Base-by-base conservation (phyloP, 768 basidiomycete species). In the Hysterangium stoloniferum region DNA sequence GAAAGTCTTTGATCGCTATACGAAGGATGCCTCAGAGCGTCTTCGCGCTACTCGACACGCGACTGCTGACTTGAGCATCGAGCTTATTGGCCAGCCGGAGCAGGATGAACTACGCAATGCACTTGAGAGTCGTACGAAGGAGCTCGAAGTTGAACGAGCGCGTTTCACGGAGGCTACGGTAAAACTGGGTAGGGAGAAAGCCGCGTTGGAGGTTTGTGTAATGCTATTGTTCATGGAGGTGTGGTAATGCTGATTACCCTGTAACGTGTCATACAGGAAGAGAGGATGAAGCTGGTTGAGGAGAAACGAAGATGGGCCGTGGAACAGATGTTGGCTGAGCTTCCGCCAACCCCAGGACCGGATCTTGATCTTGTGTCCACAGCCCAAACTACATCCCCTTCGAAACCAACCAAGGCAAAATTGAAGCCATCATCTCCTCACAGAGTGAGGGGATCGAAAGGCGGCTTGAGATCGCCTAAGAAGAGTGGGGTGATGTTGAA, bases 241-340 rank as follows among this genome's bases (percentile, higher is more conserved):
- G 38, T 19, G 17, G 20, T 28, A 20, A 35, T 27, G 29, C 17
- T 38, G 12, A 36, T 48, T 25, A 22, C 42, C n/a, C n/a, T n/a
- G n/a, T n/a, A 28, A 4, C 25, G 52, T 53, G 33, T 53, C 34
- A 45, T 40, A 11, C 56, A 88, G 86, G 75, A 74, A 8, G 82
- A 86, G 59, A 74, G 77, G 19, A 59, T 78, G 24, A 73, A 71
- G 48, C 71, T 87, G 35, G 37, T 76, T 42, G 83, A 87, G 55
- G 86, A 88, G 61, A 84, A 78, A 59, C 75, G 82, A n/a, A 67
- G 73, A n/a, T 86, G 82, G 85, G 52, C 28, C 51, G 75, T 79
- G 1, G 72, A 82, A 41, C 68, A 68, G 61, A 80, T 85, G 72
- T 69, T 80, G 3, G 72, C 75, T 1, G 77, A 83, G 40, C 65